Evolutionary conservation across 2,329 filamentous ascomycete species (phyloP).

Genomic region (Penicillium verrucosum): DNA sequence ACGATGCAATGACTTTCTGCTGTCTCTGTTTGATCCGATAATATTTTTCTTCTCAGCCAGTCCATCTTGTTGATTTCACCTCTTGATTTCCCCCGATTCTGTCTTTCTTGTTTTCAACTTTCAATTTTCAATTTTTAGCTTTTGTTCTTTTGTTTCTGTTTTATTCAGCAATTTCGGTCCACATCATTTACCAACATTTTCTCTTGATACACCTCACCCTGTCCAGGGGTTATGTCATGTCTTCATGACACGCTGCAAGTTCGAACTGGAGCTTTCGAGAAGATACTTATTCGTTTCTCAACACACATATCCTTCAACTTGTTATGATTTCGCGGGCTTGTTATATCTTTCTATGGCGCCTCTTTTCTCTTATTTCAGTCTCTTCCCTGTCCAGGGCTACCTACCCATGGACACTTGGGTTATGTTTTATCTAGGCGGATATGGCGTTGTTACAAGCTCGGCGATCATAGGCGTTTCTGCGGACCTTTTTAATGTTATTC

Average conservation of each 20-base stretch:
- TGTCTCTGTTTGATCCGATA: neutral
- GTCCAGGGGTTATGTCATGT: neutral
- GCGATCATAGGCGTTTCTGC: neutral
- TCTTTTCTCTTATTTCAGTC: neutral
- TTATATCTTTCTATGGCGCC: neutral
- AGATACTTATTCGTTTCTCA: neutral
- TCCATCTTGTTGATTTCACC: neutral
- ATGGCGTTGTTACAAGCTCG: slow-evolving; percentile 6
- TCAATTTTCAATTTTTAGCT: neutral
- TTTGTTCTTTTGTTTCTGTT: neutral
- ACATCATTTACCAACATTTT: slow-evolving; percentile 6
- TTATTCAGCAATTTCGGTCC: neutral
- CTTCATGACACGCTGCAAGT: neutral
- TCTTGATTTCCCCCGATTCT: neutral
- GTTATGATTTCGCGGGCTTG: neutral
- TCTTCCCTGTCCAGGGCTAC: neutral
- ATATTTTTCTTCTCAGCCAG: neutral
- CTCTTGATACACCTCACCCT: slow-evolving; percentile 5
- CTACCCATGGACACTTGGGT: neutral
- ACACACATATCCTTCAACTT: neutral
- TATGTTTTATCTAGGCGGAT: slow-evolving; percentile 4
- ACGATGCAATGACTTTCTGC: slow-evolving; percentile 3
- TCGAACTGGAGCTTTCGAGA: neutral
- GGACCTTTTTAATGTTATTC: neutral
- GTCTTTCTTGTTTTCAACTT: neutral